Conservation (phyloP, 768 basidiomycete genomes). For the Amanita rubescens region DNA sequence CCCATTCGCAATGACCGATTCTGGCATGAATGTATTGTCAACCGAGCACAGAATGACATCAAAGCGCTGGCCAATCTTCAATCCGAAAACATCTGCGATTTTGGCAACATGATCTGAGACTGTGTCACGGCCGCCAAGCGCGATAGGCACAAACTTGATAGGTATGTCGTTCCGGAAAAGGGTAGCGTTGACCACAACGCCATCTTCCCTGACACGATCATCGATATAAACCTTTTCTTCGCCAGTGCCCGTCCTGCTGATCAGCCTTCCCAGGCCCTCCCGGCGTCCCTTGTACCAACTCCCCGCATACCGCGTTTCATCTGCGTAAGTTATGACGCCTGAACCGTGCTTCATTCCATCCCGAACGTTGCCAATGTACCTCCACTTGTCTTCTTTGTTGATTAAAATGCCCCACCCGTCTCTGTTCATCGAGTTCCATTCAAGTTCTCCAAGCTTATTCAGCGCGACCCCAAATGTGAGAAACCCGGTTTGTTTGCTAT, state of each 20-base stretch:
- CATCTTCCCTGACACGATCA: neutral
- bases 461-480: conserved; percentile 1
- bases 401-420: conserved; percentile 13
- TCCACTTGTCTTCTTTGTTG: conserved; percentile 8
- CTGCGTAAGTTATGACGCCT: conserved; percentile 12
- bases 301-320: conserved; percentile 10
- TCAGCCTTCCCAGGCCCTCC: conserved; percentile 9
- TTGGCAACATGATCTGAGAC: neutral
- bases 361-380: conserved; percentile 11
- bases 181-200: conserved; percentile 1
- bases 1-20: neutral
- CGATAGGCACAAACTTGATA: conserved; percentile 2
- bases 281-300: conserved; percentile 11
- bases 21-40: neutral
- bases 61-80: neutral
- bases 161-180: neutral
- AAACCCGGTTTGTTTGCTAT: neutral
- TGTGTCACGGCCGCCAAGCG: neutral
- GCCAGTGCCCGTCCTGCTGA: neutral
- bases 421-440: conserved; percentile 11
- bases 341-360: conserved; percentile 11
- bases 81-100: neutral
- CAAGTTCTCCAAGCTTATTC: conserved; percentile 4
- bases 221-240: conserved; percentile 8
- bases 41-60: neutral